Evolutionary conservation across 2,329 filamentous ascomycete species (phyloP).

Genomic region (Trichoderma atrobrunneum): DNA sequence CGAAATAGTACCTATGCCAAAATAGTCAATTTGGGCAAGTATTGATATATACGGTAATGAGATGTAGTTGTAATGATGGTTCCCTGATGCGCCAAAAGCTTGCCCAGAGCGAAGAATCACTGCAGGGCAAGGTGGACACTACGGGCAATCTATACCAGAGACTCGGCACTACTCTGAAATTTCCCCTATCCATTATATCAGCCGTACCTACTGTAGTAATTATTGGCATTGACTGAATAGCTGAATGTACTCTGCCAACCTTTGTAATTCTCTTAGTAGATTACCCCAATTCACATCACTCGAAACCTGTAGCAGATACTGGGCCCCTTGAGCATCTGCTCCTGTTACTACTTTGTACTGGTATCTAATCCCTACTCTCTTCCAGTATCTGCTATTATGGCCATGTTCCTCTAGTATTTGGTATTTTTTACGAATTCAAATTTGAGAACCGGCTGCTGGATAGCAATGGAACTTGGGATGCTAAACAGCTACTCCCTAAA

Average conservation of each 20-base stretch:
- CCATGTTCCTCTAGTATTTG: not conserved
- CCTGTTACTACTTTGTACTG: not conserved
- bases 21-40: not conserved
- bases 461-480: not conserved
- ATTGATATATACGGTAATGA: not conserved
- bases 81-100: not conserved
- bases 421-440: too few species aligned
- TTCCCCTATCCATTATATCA: too few species aligned
- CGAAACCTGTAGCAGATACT: too few species aligned
- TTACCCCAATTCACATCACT: too few species aligned
- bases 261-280: too few species aligned
- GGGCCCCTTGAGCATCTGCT: too few species aligned
- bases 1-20: not conserved
- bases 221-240: too few species aligned
- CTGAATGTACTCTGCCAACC: too few species aligned
- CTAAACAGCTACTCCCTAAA: not conserved
- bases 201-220: too few species aligned
- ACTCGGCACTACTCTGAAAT: not conserved
- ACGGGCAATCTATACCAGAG: not conserved
- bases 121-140: accelerated
- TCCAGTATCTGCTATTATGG: not conserved
- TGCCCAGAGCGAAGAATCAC: not conserved
- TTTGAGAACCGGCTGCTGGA: too few species aligned
- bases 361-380: not conserved
- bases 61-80: not conserved